phyloP scores from a whole-genome alignment of 2,329 filamentous ascomycete species.

The Aureobasidium sp. region DNA sequence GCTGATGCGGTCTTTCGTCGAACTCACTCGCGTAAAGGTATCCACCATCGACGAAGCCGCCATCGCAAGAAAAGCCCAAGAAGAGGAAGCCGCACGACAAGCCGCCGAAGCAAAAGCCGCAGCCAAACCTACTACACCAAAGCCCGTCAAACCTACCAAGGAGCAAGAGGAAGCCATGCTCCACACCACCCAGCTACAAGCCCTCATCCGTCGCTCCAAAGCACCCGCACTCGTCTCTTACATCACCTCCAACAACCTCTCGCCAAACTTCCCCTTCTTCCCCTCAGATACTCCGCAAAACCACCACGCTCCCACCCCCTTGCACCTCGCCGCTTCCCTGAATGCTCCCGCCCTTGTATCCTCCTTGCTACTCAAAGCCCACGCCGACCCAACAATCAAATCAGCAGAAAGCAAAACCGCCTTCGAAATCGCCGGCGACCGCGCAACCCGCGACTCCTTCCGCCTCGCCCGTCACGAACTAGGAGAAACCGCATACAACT shows the following conservation, averaged over 20 bases:
- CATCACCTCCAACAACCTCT: constrained; percentile 65
- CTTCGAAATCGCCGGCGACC: constrained; percentile 82
- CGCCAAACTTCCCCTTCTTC: constrained; percentile 66
- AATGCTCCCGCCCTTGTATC: constrained; percentile 71
- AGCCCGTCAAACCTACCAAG: constrained; percentile 54
- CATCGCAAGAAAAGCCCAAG: constrained; percentile 31
- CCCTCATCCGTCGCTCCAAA: constrained; percentile 82
- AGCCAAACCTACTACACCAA: constrained; percentile 40
- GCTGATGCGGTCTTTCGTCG: constrained; percentile 88
- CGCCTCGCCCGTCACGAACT: constrained; percentile 77
- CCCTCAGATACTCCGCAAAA: constrained; percentile 60
- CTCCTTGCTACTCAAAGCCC: constrained; percentile 67
- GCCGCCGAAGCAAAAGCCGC: constrained; percentile 23
- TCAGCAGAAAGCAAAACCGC: constrained; percentile 76
- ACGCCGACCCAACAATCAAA: constrained; percentile 62
- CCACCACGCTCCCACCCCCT: constrained; percentile 71
- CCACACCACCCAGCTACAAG: constrained; percentile 84
- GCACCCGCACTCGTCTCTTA: constrained; percentile 81
- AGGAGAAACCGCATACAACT: constrained; percentile 69
- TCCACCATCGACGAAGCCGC: constrained; percentile 59
- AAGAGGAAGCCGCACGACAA: constrained; percentile 22
- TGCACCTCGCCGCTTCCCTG: constrained; percentile 79
- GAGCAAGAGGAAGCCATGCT: constrained; percentile 76
- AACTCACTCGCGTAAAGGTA: constrained; percentile 85
- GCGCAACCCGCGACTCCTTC: constrained; percentile 82